A percentile compares a stretch with the other conserved stretches of the same genome.
These are phyloP conservation scores for Hygrophorus russula DNA, from an alignment of 768 basidiomycete genomes.

Conservation along the genomic window DNA sequence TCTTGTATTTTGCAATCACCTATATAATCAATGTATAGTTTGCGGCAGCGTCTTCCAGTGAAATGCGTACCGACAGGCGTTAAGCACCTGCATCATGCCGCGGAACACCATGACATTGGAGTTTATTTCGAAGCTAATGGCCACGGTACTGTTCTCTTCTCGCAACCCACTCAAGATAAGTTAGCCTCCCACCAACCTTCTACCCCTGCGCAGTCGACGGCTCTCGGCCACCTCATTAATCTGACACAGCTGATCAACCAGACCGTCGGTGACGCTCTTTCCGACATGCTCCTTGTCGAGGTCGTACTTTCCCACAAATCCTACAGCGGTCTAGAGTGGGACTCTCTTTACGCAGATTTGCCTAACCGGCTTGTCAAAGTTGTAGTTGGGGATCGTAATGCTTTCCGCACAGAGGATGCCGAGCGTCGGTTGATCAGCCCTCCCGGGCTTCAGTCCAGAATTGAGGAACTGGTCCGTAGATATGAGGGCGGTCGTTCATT, in stretches of 20 bases:
- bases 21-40: conserved; percentile 4
- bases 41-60: conserved; percentile 73
- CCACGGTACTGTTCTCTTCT: conserved; percentile 95
- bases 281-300: conserved; percentile 93
- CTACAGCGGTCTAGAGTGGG: conserved; percentile 82
- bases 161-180: conserved; percentile 52
- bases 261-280: conserved; percentile 94
- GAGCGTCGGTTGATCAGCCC: conserved; percentile 83
- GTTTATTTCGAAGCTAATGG: conserved; percentile 99
- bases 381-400: conserved; percentile 66
- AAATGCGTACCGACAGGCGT: conserved; percentile 95
- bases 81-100: conserved; percentile 96
- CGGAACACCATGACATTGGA: conserved; percentile 88
- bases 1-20: background rate
- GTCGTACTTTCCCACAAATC: conserved; percentile 82
- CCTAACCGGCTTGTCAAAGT: conserved; percentile 96
- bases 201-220: conserved; percentile 74
- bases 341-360: conserved; percentile 83
- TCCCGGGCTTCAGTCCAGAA: conserved; percentile 62
- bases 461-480: conserved; percentile 70
- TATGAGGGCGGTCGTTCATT: conserved; percentile 85
- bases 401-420: conserved; percentile 88
- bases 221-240: conserved; percentile 65
- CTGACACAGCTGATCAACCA: conserved; percentile 88
- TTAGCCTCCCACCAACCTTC: conserved; percentile 58